Percentiles rank a stretch among this genome's conserved stretches.
These are phyloP conservation scores for Hymenoscyphus infarciens DNA, from an alignment of 2,329 filamentous ascomycete species.

Conservation along the genomic window DNA sequence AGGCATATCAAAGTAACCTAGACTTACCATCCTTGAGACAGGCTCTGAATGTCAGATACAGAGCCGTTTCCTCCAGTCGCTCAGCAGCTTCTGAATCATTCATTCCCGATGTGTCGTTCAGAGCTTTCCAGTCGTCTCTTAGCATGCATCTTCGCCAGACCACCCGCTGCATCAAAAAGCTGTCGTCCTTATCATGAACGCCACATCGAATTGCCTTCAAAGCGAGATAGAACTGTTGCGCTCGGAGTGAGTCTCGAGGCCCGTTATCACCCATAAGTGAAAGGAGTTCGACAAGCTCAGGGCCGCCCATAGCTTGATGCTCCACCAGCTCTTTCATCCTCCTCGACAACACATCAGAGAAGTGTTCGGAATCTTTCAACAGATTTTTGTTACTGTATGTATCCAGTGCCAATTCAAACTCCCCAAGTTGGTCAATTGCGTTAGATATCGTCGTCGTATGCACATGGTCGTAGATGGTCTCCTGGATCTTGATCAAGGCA, in stretches of 20 bases:
- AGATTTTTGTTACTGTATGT: slow-evolving; percentile 44
- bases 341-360: slow-evolving; percentile 69
- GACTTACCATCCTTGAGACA: slow-evolving; percentile 63
- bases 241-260: slow-evolving; percentile 45
- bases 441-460: slow-evolving; percentile 57
- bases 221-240: slow-evolving; percentile 63
- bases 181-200: slow-evolving; percentile 53
- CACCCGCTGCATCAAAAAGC: slow-evolving; percentile 52
- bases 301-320: slow-evolving; percentile 66
- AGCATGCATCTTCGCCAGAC: slow-evolving; percentile 89
- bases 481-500: slow-evolving; percentile 66
- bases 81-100: slow-evolving; percentile 65
- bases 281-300: slow-evolving; percentile 68
- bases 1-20: background rate
- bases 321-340: slow-evolving; percentile 66
- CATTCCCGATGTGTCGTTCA: slow-evolving; percentile 75
- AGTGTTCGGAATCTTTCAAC: slow-evolving; percentile 57
- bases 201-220: slow-evolving; percentile 43
- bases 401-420: slow-evolving; percentile 72
- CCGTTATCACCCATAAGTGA: slow-evolving; percentile 62
- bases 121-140: slow-evolving; percentile 76
- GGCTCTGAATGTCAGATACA: slow-evolving; percentile 63
- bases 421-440: slow-evolving; percentile 77
- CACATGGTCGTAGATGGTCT: slow-evolving; percentile 69
- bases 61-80: slow-evolving; percentile 60